Conservation (phyloP, 192 early-diverging fungal species). For the Dissophora globulifera region DNA sequence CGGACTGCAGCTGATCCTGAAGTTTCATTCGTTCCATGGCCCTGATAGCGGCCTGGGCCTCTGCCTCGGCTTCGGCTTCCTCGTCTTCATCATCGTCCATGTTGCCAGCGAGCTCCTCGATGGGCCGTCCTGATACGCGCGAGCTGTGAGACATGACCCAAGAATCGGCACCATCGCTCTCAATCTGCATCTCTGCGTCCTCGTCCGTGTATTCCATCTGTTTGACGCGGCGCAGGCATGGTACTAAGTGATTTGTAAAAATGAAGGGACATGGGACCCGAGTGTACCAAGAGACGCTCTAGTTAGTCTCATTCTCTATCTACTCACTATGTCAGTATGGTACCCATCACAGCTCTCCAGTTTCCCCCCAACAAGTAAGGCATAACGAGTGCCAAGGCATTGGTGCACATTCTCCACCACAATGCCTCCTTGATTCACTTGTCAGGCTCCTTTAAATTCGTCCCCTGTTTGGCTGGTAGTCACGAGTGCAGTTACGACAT, state of each 20-base stretch:
- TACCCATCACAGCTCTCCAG: too few relatives aligned
- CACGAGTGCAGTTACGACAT: slow-evolving; percentile 41
- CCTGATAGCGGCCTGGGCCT: slow-evolving; percentile 46
- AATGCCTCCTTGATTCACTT: background rate
- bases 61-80: slow-evolving; percentile 73
- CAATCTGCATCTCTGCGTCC: slow-evolving; percentile 67
- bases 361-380: too few relatives aligned
- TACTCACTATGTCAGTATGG: too few relatives aligned
- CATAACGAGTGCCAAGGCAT: background rate
- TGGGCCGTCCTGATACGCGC: slow-evolving; percentile 56
- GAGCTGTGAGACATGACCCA: slow-evolving; percentile 91
- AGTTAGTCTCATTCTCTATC: too few relatives aligned
- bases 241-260: too few relatives aligned
- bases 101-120: slow-evolving; percentile 44
- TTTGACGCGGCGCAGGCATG: slow-evolving; percentile 87
- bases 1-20: slow-evolving; percentile 52
- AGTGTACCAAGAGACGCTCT: too few relatives aligned
- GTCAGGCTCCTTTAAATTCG: slow-evolving; percentile 26
- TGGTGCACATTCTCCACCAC: too few relatives aligned
- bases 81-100: slow-evolving; percentile 69
- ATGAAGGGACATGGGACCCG: too few relatives aligned
- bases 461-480: slow-evolving; percentile 25
- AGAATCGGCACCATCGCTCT: slow-evolving; percentile 72
- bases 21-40: slow-evolving; percentile 45
- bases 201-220: slow-evolving; percentile 81